Conservation (phyloP, 1,284 basidiomycete species). For the Apiotrichum veenhuisii region DNA sequence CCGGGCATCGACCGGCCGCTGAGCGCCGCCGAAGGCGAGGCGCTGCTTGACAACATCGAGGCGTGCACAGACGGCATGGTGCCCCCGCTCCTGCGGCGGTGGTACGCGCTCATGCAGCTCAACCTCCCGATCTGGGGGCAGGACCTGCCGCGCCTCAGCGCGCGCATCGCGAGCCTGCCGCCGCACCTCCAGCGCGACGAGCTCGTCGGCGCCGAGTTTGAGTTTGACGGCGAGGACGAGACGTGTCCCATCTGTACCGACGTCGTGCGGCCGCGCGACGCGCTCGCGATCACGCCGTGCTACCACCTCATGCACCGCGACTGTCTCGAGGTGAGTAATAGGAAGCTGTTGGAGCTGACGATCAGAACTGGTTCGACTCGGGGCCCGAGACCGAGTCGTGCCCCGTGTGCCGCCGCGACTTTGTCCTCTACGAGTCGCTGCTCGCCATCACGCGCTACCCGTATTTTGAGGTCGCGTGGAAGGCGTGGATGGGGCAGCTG, state of each 20-base stretch:
- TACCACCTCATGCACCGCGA: slow-evolving; percentile 1
- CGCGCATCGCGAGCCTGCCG: not conserved
- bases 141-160: not conserved
- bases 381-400: not conserved
- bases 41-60: not conserved
- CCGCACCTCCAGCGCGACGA: not conserved
- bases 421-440: not conserved
- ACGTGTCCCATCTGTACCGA: not conserved
- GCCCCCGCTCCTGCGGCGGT: not conserved
- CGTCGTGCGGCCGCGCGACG: not conserved
- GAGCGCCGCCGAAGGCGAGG: not conserved
- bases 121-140: not conserved
- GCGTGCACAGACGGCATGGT: not conserved
- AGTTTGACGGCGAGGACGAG: not conserved
- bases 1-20: not conserved
- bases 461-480: not conserved
- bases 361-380: not conserved
- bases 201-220: slow-evolving; percentile 1
- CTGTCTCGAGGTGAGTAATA: not conserved
- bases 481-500: not conserved
- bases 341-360: not conserved
- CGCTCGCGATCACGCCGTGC: not conserved
- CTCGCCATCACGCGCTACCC: not conserved
- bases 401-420: slow-evolving; percentile 2
- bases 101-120: not conserved